phyloP scores from a whole-genome alignment of 805 yeast species.

The Komagataella mondaviorum region DNA sequence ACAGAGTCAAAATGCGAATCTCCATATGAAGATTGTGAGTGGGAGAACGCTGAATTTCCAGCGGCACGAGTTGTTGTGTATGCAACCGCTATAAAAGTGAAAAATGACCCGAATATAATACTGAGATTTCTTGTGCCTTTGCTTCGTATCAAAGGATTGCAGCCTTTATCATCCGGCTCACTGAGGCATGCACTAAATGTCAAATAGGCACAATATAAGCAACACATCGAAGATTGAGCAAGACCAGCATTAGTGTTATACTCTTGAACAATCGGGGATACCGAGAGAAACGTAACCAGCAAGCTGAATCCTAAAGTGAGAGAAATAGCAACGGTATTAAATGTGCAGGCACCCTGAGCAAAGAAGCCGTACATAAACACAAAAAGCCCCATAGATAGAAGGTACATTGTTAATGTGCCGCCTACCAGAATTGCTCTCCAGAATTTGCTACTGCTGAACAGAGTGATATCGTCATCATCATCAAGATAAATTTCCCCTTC shows the following conservation, averaged over 20 bases:
- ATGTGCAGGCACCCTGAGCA: constrained; percentile 67
- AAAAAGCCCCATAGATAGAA: constrained; percentile 59
- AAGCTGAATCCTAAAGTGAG: constrained; percentile 57
- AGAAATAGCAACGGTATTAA: constrained; percentile 82
- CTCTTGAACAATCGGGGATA: constrained; percentile 79
- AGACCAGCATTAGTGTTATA: constrained; percentile 90
- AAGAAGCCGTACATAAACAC: constrained; percentile 73
- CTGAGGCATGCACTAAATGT: constrained; percentile 88
- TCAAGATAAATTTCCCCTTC: constrained; percentile 46
- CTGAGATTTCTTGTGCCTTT: constrained; percentile 84
- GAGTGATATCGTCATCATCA: constrained; percentile 32
- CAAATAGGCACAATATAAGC: constrained; percentile 83
- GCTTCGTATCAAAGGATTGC: constrained; percentile 87
- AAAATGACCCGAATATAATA: constrained; percentile 78
- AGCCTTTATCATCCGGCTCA: constrained; percentile 87
- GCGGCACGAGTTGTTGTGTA: constrained; percentile 97
- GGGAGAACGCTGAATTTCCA: constrained; percentile 55
- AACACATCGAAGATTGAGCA: constrained; percentile 94
- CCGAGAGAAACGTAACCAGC: constrained; percentile 54
- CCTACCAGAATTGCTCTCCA: constrained; percentile 79
- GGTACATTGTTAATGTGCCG: constrained; percentile 80
- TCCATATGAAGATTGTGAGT: constrained; percentile 18
- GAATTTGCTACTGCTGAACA: constrained; percentile 21
- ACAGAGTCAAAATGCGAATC: constrained; percentile 29
- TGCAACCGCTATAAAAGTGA: constrained; percentile 91